These are phyloP conservation scores for Kalmanozyma brasiliensis DNA, from an alignment of 1,284 basidiomycete genomes.

Conservation along the genomic window DNA sequence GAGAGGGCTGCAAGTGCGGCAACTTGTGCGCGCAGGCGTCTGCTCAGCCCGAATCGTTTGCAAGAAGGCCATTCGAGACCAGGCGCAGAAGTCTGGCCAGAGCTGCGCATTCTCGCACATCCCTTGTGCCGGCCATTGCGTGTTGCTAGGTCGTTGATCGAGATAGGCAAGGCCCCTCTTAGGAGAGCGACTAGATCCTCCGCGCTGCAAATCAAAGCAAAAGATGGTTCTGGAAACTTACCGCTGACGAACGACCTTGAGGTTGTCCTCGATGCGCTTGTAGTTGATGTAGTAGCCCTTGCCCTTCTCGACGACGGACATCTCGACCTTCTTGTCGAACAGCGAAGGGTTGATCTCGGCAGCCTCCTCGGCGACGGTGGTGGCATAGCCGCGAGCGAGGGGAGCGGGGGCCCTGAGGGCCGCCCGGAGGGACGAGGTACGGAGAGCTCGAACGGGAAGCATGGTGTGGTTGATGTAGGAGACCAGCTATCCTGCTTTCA, in stretches of 20 bases:
- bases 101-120: no score
- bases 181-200: no score
- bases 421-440: conserved; percentile 48
- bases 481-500: conserved; percentile 51
- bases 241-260: conserved; percentile 65
- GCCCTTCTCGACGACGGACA: conserved; percentile 65
- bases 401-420: conserved; percentile 49
- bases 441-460: conserved; percentile 55
- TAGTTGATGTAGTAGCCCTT: conserved; percentile 68
- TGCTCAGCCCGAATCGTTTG: no score
- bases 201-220: no score
- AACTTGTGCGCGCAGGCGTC: no score
- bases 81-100: no score
- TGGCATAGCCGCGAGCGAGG: conserved; percentile 63
- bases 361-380: conserved; percentile 65
- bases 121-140: no score
- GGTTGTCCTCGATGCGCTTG: conserved; percentile 66
- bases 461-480: conserved; percentile 31
- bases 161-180: no score
- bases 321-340: conserved; percentile 66
- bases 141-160: no score
- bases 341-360: conserved; percentile 55
- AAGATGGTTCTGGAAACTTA: conserved; percentile 27
- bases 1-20: no score
- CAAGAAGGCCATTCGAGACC: no score